Base-by-base conservation (phyloP, 768 basidiomycete species). In the Leccinum broughii region DNA sequence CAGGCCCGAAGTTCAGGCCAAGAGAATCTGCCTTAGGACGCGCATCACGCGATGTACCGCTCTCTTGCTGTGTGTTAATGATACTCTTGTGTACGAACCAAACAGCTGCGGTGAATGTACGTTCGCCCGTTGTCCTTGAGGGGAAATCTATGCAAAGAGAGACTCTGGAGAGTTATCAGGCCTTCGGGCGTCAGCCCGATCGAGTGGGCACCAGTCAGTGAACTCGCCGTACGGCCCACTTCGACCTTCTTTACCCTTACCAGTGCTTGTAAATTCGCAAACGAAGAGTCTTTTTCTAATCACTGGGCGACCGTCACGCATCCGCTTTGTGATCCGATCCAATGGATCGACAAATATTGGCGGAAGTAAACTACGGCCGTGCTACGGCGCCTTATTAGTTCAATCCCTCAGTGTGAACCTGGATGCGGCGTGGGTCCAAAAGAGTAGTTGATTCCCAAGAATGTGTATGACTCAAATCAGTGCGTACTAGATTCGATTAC, bases 401-500 rank as follows among this genome's bases (percentile, higher is more conserved):
- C 44, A 3, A 20, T 44, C 13, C 0, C 11, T 9, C 28, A 30
- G 28, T 30, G 22, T 22, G 46, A n/a, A 26, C n/a, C 10, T 8
- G 34, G 41, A 24, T 3, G 10, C 13, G 14, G 9, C 20, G 15
- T 15, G 39, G n/a, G 51, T 14, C 28, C 15, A 44, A 61, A 55
- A 46, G 52, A 52, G 34, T 20, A 53, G 55, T 60, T 34, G 41
- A 64, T 62, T 61, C 54, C 44, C 51, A 26, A 51, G 35, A 39
- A 54, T 35, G 56, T 56, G 15, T 57, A 58, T 50, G 62, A 56
- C 56, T 55, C 59, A 60, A 54, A 65, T 61, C 66, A 62, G 30
- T 60, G 62, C 64, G 63, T 60, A 54, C 68, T 66, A 72, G 68
- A 66, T 70, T 37, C 32, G 10, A 71, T 72, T 68, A 30, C 30